These are phyloP conservation scores for Tricholoma sp. DNA, from an alignment of 768 basidiomycete genomes.

Conservation along the genomic window DNA sequence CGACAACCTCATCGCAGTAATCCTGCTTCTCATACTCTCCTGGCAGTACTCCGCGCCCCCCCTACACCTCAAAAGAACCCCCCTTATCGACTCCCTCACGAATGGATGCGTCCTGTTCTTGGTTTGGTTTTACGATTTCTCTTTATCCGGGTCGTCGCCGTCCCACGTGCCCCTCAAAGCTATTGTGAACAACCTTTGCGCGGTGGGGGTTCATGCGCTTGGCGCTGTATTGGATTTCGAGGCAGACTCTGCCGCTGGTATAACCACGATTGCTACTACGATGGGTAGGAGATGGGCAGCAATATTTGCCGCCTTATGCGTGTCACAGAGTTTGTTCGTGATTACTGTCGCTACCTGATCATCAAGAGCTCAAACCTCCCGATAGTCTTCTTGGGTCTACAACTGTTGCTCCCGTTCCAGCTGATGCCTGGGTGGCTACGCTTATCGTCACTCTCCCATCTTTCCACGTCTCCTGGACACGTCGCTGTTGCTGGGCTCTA, in stretches of 20 bases:
- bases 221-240: conserved; percentile 11
- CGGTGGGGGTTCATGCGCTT: conserved; percentile 9
- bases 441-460: not conserved
- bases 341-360: not conserved
- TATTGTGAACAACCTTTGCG: conserved; percentile 9
- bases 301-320: conserved; percentile 9
- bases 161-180: conserved; percentile 8
- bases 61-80: conserved; percentile 10
- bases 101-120: conserved; percentile 11
- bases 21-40: conserved; percentile 5
- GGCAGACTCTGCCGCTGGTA: conserved; percentile 9
- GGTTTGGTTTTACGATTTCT: conserved; percentile 12
- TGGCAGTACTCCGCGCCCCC: conserved; percentile 14
- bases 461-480: not conserved
- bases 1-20: conserved; percentile 6
- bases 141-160: conserved; percentile 7
- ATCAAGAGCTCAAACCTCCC: not conserved
- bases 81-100: conserved; percentile 8
- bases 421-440: not conserved
- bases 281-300: conserved; percentile 7
- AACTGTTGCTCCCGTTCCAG: not conserved
- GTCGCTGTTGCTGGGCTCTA: not conserved
- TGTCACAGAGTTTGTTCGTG: no score
- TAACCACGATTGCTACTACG: conserved; percentile 9
- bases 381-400: not conserved